Evolutionary conservation across 768 basidiomycete species (phyloP).

Genomic region (Agaricus blazei): DNA sequence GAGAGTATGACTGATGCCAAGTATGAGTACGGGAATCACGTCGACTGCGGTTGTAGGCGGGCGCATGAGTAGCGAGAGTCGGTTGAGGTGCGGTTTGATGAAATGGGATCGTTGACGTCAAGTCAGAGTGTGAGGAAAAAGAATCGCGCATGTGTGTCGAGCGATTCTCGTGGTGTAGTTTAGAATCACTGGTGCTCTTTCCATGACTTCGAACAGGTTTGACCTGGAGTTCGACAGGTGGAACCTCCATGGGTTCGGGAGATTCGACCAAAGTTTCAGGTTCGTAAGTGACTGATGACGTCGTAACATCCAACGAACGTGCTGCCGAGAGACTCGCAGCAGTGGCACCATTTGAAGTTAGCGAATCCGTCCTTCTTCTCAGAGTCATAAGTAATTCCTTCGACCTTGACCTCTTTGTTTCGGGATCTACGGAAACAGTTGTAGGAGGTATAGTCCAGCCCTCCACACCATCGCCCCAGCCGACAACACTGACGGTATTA

Average conservation of each 20-base stretch:
- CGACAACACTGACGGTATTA: background rate
- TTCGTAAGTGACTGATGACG: background rate
- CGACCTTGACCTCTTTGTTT: slow-evolving; percentile 9
- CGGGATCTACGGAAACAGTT: background rate
- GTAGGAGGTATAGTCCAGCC: slow-evolving; percentile 7
- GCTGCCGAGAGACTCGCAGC: background rate
- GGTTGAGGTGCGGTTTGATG: background rate
- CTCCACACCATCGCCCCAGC: slow-evolving; percentile 1
- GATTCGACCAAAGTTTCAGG: slow-evolving; percentile 7
- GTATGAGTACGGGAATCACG: background rate
- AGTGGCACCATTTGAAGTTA: background rate
- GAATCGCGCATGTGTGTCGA: background rate
- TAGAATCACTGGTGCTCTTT: background rate
- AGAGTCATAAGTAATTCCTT: slow-evolving; percentile 10
- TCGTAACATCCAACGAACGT: background rate
- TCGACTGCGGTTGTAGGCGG: background rate
- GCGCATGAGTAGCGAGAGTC: background rate
- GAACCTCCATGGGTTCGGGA: slow-evolving; percentile 1
- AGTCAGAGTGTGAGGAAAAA: background rate
- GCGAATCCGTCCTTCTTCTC: slow-evolving; percentile 6
- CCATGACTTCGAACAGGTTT: background rate
- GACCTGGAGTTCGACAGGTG: background rate
- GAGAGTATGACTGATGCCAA: background rate
- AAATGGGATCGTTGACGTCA: background rate
- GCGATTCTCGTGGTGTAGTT: background rate